These are phyloP conservation scores for Agarophyton chilense DNA, from an alignment of 23 red algal genomes.

Conservation along the genomic window DNA sequence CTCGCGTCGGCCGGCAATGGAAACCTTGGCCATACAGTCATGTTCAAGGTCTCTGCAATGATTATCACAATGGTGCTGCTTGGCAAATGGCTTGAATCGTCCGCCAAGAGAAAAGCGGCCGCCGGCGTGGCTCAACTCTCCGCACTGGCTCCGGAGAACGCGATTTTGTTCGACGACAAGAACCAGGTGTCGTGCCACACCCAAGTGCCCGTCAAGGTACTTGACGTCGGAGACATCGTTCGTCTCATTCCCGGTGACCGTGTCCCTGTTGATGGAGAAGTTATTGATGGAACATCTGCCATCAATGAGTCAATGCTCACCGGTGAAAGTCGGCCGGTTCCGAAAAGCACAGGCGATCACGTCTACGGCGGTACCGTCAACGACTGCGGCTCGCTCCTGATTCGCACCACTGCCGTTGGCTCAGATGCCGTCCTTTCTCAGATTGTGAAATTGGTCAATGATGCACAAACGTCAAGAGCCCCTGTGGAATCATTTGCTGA, in stretches of 20 bases:
- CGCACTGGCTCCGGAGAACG: slow-evolving; percentile 55
- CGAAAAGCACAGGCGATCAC: slow-evolving; percentile 68
- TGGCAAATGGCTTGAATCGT: slow-evolving; percentile 93
- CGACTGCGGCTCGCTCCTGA: slow-evolving; percentile 69
- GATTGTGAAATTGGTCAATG: slow-evolving; percentile 87
- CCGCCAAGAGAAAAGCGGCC: slow-evolving; percentile 85
- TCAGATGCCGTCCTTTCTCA: slow-evolving; percentile 78
- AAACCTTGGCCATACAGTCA: slow-evolving; percentile 68
- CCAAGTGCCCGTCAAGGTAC: slow-evolving; percentile 67
- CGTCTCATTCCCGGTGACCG: slow-evolving; percentile 80
- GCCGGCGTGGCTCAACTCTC: slow-evolving; percentile 70
- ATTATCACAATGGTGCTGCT: slow-evolving; percentile 92
- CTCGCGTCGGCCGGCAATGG: slow-evolving; percentile 15
- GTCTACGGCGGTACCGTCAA: slow-evolving; percentile 90
- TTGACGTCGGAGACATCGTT: slow-evolving; percentile 80
- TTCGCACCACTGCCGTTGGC: slow-evolving; percentile 81
- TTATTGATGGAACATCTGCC: slow-evolving; percentile 70
- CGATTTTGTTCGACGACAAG: slow-evolving; percentile 55
- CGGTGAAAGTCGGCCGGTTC: slow-evolving; percentile 89
- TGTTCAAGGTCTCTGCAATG: slow-evolving; percentile 82
- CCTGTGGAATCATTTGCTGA: slow-evolving; percentile 90
- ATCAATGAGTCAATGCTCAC: slow-evolving; percentile 96
- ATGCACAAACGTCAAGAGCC: slow-evolving; percentile 84
- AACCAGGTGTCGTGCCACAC: slow-evolving; percentile 46
- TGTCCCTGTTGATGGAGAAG: slow-evolving; percentile 81